Percentiles rank a stretch among this genome's conserved stretches.
Evolutionary conservation across 179 eudicot species (phyloP).

Genomic region (Camellia oleifera): DNA sequence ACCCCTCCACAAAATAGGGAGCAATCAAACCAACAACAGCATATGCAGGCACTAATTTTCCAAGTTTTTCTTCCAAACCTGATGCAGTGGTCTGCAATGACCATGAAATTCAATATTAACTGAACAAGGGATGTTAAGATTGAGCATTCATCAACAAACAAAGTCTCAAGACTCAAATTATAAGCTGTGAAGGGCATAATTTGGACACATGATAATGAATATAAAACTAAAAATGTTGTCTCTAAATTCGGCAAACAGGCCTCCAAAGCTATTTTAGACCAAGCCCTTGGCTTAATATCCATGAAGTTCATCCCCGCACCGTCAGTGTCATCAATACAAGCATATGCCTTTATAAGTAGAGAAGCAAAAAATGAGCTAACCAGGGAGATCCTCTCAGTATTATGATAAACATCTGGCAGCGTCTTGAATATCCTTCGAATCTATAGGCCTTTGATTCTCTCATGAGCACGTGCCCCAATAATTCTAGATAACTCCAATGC

Average conservation of each 20-base stretch:
- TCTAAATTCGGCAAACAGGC: conserved; percentile 28
- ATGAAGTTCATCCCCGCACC: conserved; percentile 98
- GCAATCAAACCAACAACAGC: conserved; percentile 83
- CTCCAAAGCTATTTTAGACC: conserved; percentile 80
- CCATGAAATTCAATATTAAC: conserved; percentile 10
- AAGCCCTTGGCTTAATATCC: conserved; percentile 76
- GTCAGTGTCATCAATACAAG: conserved; percentile 92
- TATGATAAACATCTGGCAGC: conserved; percentile 59
- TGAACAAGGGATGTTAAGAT: neutral
- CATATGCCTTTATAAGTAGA: conserved; percentile 72
- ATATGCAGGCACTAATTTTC: conserved; percentile 79
- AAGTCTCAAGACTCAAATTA: neutral
- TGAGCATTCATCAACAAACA: neutral
- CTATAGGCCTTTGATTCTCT: conserved; percentile 83
- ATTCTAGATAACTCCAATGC: conserved; percentile 76
- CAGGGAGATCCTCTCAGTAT: conserved; percentile 88
- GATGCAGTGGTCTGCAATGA: conserved; percentile 65
- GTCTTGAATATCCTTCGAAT: conserved; percentile 74
- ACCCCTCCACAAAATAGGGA: conserved; percentile 84
- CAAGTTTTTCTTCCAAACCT: conserved; percentile 52
- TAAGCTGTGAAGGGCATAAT: neutral
- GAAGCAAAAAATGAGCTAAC: conserved; percentile 95
- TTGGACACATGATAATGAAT: neutral
- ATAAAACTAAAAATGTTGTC: neutral
- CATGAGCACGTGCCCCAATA: conserved; percentile 88